A percentile compares a stretch with the other conserved stretches of the same genome.
phyloP scores from a whole-genome alignment of 495 filamentous ascomycete species.

The Cladorrhinum samala region DNA sequence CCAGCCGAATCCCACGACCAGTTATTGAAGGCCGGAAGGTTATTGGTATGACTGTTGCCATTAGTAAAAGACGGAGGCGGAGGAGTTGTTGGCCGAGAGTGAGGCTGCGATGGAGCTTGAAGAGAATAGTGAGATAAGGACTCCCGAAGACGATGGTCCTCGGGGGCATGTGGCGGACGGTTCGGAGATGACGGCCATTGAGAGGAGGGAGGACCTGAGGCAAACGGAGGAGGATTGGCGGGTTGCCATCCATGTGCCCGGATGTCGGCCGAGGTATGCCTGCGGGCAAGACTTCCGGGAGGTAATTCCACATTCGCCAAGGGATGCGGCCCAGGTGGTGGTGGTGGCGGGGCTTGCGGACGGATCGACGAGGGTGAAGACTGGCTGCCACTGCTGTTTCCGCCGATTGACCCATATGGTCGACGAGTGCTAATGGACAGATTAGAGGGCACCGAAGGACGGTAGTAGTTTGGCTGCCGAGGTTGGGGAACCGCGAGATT shows the following conservation, averaged over 20 bases:
- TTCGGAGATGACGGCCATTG: slow-evolving; percentile 87
- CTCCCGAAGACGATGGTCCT: slow-evolving; percentile 76
- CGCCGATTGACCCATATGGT: slow-evolving; percentile 69
- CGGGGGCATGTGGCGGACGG: slow-evolving; percentile 47
- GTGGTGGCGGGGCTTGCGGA: slow-evolving; percentile 59
- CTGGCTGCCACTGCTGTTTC: slow-evolving; percentile 45
- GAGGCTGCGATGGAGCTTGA: slow-evolving; percentile 45
- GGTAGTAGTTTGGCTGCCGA: slow-evolving; percentile 48
- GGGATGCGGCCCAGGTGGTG: slow-evolving; percentile 67
- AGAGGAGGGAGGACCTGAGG: slow-evolving; percentile 61
- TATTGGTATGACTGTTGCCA: neutral
- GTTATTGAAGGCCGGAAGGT: slow-evolving; percentile 36
- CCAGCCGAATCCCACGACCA: slow-evolving; percentile 49
- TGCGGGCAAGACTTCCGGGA: slow-evolving; percentile 67
- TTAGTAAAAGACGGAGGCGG: slow-evolving; percentile 38
- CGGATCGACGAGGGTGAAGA: slow-evolving; percentile 68
- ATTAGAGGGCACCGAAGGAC: slow-evolving; percentile 73
- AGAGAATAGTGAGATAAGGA: slow-evolving; percentile 79
- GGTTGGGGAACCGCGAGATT: slow-evolving; percentile 47
- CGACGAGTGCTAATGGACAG: slow-evolving; percentile 71
- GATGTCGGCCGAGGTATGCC: slow-evolving; percentile 95
- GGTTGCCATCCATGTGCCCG: slow-evolving; percentile 82
- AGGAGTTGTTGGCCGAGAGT: slow-evolving; percentile 70
- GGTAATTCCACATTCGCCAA: slow-evolving; percentile 69
- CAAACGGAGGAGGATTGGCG: slow-evolving; percentile 63